Base-by-base conservation (phyloP, 1,284 basidiomycete species). In the Melampsora larici-populina region DNA sequence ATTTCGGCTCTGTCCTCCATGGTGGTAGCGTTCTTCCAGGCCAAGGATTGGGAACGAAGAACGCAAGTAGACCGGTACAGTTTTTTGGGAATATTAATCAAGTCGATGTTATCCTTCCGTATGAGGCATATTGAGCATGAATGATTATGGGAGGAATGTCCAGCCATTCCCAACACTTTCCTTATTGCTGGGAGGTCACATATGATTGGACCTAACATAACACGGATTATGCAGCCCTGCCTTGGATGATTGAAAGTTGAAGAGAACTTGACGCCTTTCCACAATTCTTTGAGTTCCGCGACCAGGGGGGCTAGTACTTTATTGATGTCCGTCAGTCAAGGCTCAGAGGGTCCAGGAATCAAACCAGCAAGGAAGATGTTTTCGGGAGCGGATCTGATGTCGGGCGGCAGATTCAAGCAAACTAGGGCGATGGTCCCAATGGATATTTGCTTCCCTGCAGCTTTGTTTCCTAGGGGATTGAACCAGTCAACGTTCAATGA, bases 131-230 rank as follows among this genome's bases (percentile, higher is more conserved):
- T n/a, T n/a, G n/a, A n/a, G n/a, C n/a, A n/a, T n/a, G n/a, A n/a
- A n/a, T n/a, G n/a, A n/a, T n/a, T n/a, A n/a, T n/a, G 13, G 11
- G 60, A 21, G 11, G 60, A 63, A 63, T 63, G 60, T 13, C 15
- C 49, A 24, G 68, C 43, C 11, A 70, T 51, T 51, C 68, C 68
- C 18, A 51, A 46, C 49, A 70, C 68, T 51, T 70, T 70, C 29
- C 68, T 46, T 49, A 70, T 31, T 58, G 68, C 68, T 55, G 68
- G 68, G n/a, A 70, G 31, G 58, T 70, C 68, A 49, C 48, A 46
- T 17, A 70, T 70, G 31, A 70, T 36, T 26, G 68, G 68, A 9
- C 36, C 24, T 31, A 49, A n/a, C n/a, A n/a, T n/a, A n/a, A n/a
- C n/a, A n/a, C n/a, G n/a, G n/a, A n/a, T n/a, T n/a, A n/a, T n/a